Evolutionary conservation across 2,329 filamentous ascomycete species (phyloP), one percentile per base, ranked within the genome.

Genomic region (Verticillium nubilum): DNA sequence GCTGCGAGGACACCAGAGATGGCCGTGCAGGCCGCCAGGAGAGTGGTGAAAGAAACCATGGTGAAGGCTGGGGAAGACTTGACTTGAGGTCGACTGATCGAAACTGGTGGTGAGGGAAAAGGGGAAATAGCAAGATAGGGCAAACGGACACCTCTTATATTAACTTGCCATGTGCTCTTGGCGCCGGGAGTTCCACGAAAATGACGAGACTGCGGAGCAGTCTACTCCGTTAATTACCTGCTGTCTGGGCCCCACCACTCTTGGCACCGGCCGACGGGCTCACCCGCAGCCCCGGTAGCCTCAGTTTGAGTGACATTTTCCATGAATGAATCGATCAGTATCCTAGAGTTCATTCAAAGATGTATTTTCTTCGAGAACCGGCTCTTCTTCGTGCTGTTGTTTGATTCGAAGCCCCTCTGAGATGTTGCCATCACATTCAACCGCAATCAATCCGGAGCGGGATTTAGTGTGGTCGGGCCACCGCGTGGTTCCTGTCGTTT

Each of bases 1-100:
- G 55, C 55, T 6, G 59, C 53, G 3, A 61, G 59, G 33, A 56
- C 61, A 12, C 61, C 62, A 27, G 59, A 54, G 17, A 58, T 56
- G 52, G 61, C 62, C 27, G 62, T 52, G 31, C 54, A 52, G 35
- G 56, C 61, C 13, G 56, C 26, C 17, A 57, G 26, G 27, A 57
- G 56, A 6, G 35, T 27, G 17, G 37, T 57, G 56, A 57, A 57
- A 25, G 56, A 57, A 15, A 57, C 56, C 56, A 57, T 57, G 26
- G 17, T 31, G 55, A 6, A 15, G 33, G 35, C 25, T 37, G n/a
- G 17, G n/a, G 31, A 15, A 10, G 2, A 33, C n/a, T 33, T 12
- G 31, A 15, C 31, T 33, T 15, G 31, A 10, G 15, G 31, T 33
- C 15, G 31, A 33, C 15, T 4, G 31, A 37, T 37, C 35, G 17